Evolutionary conservation across 495 filamentous ascomycete species (phyloP), one percentile per base, ranked within the genome.

Genomic region (Endocarpon pusillum): DNA sequence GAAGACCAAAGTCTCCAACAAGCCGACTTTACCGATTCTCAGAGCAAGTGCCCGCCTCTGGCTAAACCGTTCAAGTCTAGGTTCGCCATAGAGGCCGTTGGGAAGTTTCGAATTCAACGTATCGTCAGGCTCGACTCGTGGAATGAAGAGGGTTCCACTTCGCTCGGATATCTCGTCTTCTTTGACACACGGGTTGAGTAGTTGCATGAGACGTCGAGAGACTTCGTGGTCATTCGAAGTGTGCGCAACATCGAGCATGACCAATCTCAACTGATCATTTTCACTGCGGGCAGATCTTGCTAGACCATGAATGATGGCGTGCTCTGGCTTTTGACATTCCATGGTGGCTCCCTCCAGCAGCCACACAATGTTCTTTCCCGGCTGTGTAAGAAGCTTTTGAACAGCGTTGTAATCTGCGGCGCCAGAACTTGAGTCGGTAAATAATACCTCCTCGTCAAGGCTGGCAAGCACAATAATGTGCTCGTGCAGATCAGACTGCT

Each of bases 331-430:
- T 21, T 12, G 32, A 12, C 42, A 43, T 15, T 54, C 46, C 5
- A 52, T 35, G 14, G 47, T 41, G 4, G 51, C 52, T 6, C 59
- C 54, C 2, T 37, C 34, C 3, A 53, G 55, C 4, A 62, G 31
- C 59, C 59, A 63, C 3, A 61, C 36, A 2, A 53, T 43, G 1
- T 42, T 49, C 18, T 53, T 39, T 10, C 4, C 24, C 9, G 22
- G 39, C 0, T 43, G 46, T 32, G 41, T 46, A 4, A 58, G 27
- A 0, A 39, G 18, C 29, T 57, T 54, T n/a, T n/a, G n/a, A n/a
- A n/a, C n/a, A n/a, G n/a, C n/a, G n/a, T n/a, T n/a, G n/a, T n/a
- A n/a, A n/a, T n/a, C n/a, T n/a, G n/a, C n/a, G n/a, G n/a, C n/a
- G n/a, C n/a, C n/a, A n/a, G n/a, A n/a, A n/a, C n/a, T n/a, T n/a